These are phyloP conservation scores for Saksenaea oblongispora DNA, from an alignment of 371 early-diverging fungal species.

Conservation along the genomic window DNA sequence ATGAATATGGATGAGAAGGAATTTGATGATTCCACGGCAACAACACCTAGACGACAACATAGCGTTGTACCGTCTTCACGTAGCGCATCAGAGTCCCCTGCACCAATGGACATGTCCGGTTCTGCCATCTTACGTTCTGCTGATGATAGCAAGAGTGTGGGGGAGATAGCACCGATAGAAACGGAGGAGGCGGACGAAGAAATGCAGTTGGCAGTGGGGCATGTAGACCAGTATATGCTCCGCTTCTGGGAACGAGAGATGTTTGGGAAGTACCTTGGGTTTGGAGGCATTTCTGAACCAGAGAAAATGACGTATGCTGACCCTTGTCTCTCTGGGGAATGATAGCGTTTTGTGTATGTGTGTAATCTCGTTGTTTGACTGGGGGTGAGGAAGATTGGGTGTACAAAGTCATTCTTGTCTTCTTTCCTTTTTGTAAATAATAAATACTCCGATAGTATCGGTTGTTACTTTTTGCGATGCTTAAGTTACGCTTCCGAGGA, in stretches of 20 bases:
- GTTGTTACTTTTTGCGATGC: not conserved
- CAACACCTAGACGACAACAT: conserved; percentile 19
- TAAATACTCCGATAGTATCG: not conserved
- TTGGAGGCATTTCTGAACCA: conserved; percentile 56
- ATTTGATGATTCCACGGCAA: conserved; percentile 53
- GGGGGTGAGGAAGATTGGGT: not conserved
- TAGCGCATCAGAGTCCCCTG: conserved; percentile 14
- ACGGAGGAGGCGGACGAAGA: conserved; percentile 26
- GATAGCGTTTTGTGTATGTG: not conserved
- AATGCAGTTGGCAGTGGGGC: conserved; percentile 52
- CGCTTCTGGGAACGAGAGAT: conserved; percentile 63
- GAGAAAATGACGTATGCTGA: conserved; percentile 1
- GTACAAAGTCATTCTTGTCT: not conserved
- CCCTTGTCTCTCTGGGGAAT: not conserved
- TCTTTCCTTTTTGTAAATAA: not conserved
- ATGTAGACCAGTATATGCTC: conserved; percentile 76
- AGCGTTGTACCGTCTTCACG: conserved; percentile 10
- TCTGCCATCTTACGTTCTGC: not conserved
- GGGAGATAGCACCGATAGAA: not conserved
- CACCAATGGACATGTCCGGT: conserved; percentile 2
- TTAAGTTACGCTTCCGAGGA: not conserved
- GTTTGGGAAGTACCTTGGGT: conserved; percentile 61
- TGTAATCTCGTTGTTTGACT: not conserved
- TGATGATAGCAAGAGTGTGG: not conserved
- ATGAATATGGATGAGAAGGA: conserved; percentile 66